Base-by-base conservation (phyloP, 805 yeast species). In the Vanderwaltozyma verrucispora region DNA sequence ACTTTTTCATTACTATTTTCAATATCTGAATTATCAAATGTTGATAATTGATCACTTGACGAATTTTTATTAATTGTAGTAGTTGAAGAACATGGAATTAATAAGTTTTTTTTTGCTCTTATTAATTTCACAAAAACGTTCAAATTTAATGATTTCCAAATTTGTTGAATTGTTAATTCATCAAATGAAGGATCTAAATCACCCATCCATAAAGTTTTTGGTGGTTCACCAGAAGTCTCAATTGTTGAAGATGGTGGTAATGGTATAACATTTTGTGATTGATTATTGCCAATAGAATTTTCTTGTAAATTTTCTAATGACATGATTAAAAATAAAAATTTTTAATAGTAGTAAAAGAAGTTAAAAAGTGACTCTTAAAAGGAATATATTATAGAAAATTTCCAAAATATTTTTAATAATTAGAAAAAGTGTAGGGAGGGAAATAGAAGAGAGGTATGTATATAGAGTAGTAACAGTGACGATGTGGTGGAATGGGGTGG, bases 161-260 rank as follows among this genome's bases (percentile, higher is more conserved):
- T 65, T 32, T 74, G 63, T 35, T 68, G 65, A 13, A 74, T 64
- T 18, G 75, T 74, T 3, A 62, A 65, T 53, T 81, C 92, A 52
- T 79, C 85, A 50, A 80, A 73, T 74, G 80, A 74, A 1, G 89
- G 85, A 52, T 82, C 89, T 46, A 82, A 63, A 57, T 82, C 92
- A 10, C 94, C 94, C 94, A 82, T 82, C 94, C 94, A 82, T 24
- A 82, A 62, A 1, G 94, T 82, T 42, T 80, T 68, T 19, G 94
- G 86, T 13, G 72, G 67, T 12, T 67, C 64, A 6, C 56, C 48
- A 1, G 70, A 61, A 2, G 70, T 64, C 32, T 70, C 68, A 3
- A 74, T 65, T 2, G 72, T 69, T 30, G 68, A 66, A 30, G 63
- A 60, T 4, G 80, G 79, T 5, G 80, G 80, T 32, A 64, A 59